phyloP scores from a whole-genome alignment of 768 basidiomycete species.

The Mycena metata region DNA sequence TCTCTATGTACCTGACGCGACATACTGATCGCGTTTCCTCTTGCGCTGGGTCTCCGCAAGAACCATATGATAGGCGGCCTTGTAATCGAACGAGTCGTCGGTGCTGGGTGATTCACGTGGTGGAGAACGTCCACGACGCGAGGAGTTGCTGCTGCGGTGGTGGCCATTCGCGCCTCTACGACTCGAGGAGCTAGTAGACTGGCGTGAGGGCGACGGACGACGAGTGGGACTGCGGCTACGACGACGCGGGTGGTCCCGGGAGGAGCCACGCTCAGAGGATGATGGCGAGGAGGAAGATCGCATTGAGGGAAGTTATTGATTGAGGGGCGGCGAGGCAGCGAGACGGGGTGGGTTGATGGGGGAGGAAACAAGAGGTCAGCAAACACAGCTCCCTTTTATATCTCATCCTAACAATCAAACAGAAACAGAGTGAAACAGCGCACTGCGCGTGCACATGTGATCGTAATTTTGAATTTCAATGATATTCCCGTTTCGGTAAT shows the following conservation, averaged over 20 bases:
- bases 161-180: background rate
- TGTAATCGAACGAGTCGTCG: background rate
- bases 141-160: too few species aligned
- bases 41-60: background rate
- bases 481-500: too few species aligned
- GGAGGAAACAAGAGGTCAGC: conserved; percentile 9
- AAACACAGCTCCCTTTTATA: background rate
- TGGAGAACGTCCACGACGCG: background rate
- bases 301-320: too few species aligned
- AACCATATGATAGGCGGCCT: background rate
- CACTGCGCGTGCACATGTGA: conserved; percentile 11
- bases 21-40: conserved; percentile 3
- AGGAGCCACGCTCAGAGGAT: background rate
- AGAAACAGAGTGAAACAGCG: conserved; percentile 22
- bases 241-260: background rate
- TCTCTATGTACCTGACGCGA: background rate
- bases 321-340: too few species aligned
- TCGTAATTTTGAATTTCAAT: conserved; percentile 16
- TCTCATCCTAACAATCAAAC: conserved; percentile 2
- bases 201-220: background rate
- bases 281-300: background rate
- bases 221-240: too few species aligned
- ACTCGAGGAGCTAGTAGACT: background rate
- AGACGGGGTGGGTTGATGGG: background rate
- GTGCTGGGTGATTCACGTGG: background rate